Conservation (phyloP, 2,329 filamentous ascomycete genomes). For the Cladosporium sp. region DNA sequence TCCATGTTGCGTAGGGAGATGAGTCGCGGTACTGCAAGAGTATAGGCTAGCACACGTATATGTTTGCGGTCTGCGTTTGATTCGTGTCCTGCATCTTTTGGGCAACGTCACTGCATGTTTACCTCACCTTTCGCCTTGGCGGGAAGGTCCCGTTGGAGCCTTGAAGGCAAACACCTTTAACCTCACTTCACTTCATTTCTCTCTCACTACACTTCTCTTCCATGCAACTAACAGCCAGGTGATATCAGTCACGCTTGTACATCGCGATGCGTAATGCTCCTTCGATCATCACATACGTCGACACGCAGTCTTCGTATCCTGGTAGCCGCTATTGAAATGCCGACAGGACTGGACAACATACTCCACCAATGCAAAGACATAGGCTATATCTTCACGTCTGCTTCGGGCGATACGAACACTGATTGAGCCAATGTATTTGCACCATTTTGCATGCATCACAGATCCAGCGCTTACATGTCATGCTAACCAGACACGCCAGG, state of each 20-base stretch:
- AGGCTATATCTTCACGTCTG: neutral
- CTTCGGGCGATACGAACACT: neutral
- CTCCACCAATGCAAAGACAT: too few species aligned
- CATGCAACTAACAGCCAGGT: too few species aligned
- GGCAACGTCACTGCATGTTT: neutral
- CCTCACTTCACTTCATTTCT: neutral
- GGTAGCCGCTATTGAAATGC: neutral
- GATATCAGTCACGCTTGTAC: too few species aligned
- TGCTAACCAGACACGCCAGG: neutral
- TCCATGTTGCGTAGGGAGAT: neutral
- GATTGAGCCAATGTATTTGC: neutral
- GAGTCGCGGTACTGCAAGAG: neutral
- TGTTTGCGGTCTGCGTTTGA: neutral
- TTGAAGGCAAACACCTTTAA: neutral
- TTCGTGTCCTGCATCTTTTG: neutral
- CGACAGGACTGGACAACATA: too few species aligned
- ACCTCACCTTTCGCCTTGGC: neutral
- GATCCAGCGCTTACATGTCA: constrained; percentile 6
- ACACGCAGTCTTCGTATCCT: too few species aligned
- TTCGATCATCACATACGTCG: neutral
- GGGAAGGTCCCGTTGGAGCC: neutral
- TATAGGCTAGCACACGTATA: neutral
- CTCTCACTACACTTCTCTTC: too few species aligned
- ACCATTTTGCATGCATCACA: constrained; percentile 1
- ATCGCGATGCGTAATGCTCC: neutral